These are phyloP conservation scores for Citrus maxima DNA, from an alignment of 345 rosid species.

Conservation along the genomic window DNA sequence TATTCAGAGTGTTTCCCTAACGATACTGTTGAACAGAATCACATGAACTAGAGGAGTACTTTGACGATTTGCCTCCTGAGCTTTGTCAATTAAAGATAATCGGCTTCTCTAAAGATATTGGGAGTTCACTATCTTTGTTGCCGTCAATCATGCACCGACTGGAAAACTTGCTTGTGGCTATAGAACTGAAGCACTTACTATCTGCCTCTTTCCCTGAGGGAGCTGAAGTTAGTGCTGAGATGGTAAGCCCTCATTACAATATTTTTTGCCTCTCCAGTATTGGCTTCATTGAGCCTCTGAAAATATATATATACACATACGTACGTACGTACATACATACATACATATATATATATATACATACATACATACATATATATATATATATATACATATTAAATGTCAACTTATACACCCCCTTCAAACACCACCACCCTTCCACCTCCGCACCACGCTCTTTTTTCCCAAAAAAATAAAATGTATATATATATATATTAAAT, in stretches of 20 bases:
- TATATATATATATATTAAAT: neutral
- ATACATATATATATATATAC: too few species aligned
- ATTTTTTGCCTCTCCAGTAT: neutral
- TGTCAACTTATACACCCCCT: neutral
- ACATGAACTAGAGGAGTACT: conserved; percentile 72
- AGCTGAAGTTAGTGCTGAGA: conserved; percentile 60
- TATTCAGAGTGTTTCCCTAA: too few species aligned
- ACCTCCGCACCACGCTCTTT: too few species aligned
- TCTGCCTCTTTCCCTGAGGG: conserved; percentile 72
- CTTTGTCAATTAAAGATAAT: conserved; percentile 78
- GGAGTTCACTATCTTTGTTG: conserved; percentile 80
- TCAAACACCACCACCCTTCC: neutral
- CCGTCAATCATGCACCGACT: conserved; percentile 94
- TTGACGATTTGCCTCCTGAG: conserved; percentile 76
- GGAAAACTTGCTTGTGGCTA: conserved; percentile 88
- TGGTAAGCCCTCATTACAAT: conserved; percentile 44
- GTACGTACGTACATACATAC: too few species aligned
- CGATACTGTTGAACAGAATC: conserved; percentile 44
- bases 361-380: rapidly evolving
- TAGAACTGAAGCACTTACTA: conserved; percentile 68
- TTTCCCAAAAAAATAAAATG: neutral
- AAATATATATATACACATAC: too few species aligned
- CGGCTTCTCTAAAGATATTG: conserved; percentile 85
- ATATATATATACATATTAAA: too few species aligned
- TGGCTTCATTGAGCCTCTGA: conserved; percentile 3